Conservation (phyloP, 345 rosid species). For the Carallia brachiata region DNA sequence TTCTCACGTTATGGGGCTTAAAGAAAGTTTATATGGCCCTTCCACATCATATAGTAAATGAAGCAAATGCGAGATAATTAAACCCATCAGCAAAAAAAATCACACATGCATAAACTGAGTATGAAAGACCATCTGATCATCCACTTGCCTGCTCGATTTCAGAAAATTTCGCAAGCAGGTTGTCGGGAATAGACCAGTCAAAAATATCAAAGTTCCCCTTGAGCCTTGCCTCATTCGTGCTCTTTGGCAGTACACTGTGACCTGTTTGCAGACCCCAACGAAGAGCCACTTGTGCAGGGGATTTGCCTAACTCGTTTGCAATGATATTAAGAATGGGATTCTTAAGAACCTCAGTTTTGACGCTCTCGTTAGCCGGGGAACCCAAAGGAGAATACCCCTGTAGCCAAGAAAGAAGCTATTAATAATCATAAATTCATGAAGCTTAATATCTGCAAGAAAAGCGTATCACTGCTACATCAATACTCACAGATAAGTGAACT, state of each 20-base stretch:
- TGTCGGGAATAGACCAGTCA: constrained; percentile 64
- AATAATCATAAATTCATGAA: too few species aligned
- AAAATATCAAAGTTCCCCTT: constrained; percentile 67
- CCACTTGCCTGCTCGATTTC: constrained; percentile 3
- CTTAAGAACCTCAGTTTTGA: constrained; percentile 51
- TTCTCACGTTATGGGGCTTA: too few species aligned
- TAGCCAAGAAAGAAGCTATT: neutral
- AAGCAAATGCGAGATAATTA: too few species aligned
- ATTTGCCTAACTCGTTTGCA: constrained; percentile 60
- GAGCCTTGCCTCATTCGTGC: constrained; percentile 60
- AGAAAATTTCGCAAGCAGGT: constrained; percentile 41
- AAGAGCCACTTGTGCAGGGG: constrained; percentile 71
- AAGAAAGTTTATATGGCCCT: too few species aligned
- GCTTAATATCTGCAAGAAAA: too few species aligned
- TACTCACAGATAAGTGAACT: too few species aligned
- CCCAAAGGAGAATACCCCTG: constrained; percentile 55
- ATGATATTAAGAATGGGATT: constrained; percentile 39
- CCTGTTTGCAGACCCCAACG: constrained; percentile 88
- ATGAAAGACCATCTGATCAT: neutral
- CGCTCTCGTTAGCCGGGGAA: constrained; percentile 53
- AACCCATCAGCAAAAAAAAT: neutral
- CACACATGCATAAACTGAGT: neutral
- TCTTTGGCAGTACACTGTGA: constrained; percentile 74
- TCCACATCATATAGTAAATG: too few species aligned
- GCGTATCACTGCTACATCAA: too few species aligned